These are phyloP conservation scores for Botrytis tulipae DNA, from an alignment of 2,329 filamentous ascomycete genomes.

Conservation along the genomic window DNA sequence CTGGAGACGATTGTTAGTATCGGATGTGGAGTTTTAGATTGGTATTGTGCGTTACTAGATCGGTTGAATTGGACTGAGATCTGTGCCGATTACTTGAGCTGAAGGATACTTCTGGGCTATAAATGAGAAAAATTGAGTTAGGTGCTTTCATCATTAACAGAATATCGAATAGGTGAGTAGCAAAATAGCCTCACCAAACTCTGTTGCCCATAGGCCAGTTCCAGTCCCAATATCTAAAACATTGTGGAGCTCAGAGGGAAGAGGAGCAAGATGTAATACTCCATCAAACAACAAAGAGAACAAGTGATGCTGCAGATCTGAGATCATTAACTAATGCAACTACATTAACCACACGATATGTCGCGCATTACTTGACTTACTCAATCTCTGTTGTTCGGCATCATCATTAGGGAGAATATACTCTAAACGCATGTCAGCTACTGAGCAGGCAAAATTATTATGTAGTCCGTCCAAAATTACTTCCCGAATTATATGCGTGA, in stretches of 20 bases:
- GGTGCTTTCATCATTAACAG: background rate
- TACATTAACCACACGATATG: background rate
- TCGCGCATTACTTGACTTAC: background rate
- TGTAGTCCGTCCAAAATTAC: constrained; percentile 10
- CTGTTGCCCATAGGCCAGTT: constrained; percentile 26
- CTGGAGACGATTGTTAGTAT: constrained; percentile 9
- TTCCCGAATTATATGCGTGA: constrained; percentile 29
- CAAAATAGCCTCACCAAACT: constrained; percentile 30
- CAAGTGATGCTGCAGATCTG: constrained; percentile 27
- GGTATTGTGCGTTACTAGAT: constrained; percentile 18
- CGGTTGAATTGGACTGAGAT: constrained; percentile 38
- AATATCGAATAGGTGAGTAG: background rate
- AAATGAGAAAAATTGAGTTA: background rate
- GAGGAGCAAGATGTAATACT: constrained; percentile 25
- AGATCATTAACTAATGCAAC: background rate
- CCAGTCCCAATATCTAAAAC: constrained; percentile 26
- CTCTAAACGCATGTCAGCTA: constrained; percentile 20
- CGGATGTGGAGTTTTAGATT: background rate
- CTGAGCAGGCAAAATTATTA: background rate
- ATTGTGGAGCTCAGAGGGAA: constrained; percentile 18
- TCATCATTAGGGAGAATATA: constrained; percentile 29
- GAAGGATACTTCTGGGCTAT: constrained; percentile 33
- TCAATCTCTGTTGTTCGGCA: constrained; percentile 19
- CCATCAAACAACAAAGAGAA: constrained; percentile 23
- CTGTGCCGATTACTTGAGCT: constrained; percentile 34